Base-by-base conservation (phyloP, 163 green algal species). In the Scenedesmus sp. region DNA sequence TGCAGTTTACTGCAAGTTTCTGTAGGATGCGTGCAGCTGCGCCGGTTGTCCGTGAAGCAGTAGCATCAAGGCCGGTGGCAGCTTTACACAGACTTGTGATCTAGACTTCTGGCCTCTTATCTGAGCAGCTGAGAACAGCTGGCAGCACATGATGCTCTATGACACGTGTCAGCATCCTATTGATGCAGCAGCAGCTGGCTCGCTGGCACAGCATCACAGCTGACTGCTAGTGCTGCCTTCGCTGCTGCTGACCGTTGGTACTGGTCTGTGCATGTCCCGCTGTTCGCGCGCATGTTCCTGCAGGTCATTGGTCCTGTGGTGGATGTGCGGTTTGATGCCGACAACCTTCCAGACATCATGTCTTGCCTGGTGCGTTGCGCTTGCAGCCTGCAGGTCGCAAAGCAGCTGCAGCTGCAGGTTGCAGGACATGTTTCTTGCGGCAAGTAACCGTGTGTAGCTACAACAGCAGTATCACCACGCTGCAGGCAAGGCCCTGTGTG, bases 311-410 rank as follows among this genome's bases (percentile, higher is more conserved):
- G 98, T 61, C 98, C 98, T 86, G 98, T 99, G 26, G 98, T 99
- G 44, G 98, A 99, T 90, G 98, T 99, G 73, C 96, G 99, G 76
- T 99, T 99, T 88, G 98, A 99, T 88, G 93, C 80, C 37, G 97
- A 97, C 86, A 95, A 99, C 61, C 95, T 99, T 61, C 98, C 98
- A 15, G 94, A 95, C 56, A 99, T 99, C 92, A 93, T 98, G 85
- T 97, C 90, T 26, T 94, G 97, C 9, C 95, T 99, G 91, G 98
- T 99, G 95, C 65, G 65, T 76, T 6, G 30, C 65, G 40, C 65
- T 40, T 20, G 30, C 65, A 76, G 65, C 3, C 15, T 16, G 40
- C 56, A 70, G 56, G 1, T 26, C 51, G 51, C 51, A 70, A 22
- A 10, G 7, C 65, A 76, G 65, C 65, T 76, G n/a, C n/a, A n/a